Evolutionary conservation across 1,139 yeast species (phyloP).

Genomic region (Trichomonascaceae sp.): DNA sequence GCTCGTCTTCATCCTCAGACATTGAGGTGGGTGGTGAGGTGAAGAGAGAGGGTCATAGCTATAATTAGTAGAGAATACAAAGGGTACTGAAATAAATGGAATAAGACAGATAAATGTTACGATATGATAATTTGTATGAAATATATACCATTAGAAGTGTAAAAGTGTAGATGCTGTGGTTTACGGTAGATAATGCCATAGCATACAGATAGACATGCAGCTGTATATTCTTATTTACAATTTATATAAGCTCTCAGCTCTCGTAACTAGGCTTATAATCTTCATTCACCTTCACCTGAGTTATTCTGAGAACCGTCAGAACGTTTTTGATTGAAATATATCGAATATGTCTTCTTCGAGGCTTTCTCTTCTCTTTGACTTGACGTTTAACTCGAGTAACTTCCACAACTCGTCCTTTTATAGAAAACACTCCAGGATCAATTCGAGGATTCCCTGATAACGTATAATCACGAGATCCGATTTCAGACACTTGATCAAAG

Average conservation of each 20-base stretch:
- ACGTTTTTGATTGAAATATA: constrained; percentile 73
- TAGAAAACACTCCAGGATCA: constrained; percentile 47
- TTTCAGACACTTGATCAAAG: constrained; percentile 67
- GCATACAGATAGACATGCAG: not conserved
- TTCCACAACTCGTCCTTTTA: constrained; percentile 77
- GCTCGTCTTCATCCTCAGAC: not conserved
- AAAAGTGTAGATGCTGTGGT: not conserved
- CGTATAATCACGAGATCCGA: constrained; percentile 84
- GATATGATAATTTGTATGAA: not conserved
- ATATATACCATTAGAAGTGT: too few relatives aligned
- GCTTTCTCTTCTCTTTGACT: constrained; percentile 60
- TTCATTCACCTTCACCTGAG: constrained; percentile 40
- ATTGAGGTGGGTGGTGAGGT: not conserved
- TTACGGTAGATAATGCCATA: too few relatives aligned
- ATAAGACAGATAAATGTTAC: not conserved
- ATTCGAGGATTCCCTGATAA: constrained; percentile 47
- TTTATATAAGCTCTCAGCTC: not conserved
- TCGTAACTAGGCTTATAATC: constrained; percentile 5
- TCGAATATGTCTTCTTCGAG: constrained; percentile 78
- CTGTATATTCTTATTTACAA: not conserved
- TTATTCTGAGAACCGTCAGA: constrained; percentile 74
- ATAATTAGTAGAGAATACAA: not conserved
- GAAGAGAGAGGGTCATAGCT: not conserved
- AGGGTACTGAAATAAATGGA: not conserved
- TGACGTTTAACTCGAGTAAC: constrained; percentile 79